Evolutionary conservation across 1,139 yeast species (phyloP).

Genomic region (Eremothecium cymbalariae): DNA sequence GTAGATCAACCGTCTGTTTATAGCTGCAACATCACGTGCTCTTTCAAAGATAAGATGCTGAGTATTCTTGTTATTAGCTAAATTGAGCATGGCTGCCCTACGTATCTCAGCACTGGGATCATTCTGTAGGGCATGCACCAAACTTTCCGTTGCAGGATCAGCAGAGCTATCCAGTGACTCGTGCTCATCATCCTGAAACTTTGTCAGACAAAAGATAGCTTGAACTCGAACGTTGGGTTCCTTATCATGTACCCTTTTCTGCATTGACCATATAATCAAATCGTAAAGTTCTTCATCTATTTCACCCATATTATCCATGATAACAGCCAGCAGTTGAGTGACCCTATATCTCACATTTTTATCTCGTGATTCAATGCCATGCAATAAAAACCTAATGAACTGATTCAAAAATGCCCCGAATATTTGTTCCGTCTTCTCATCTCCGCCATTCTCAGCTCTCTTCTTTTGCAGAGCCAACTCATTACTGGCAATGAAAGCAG

Average conservation of each 20-base stretch:
- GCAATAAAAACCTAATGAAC: constrained; percentile 55
- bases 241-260: constrained; percentile 63
- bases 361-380: constrained; percentile 73
- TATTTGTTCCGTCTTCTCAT: constrained; percentile 34
- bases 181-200: constrained; percentile 56
- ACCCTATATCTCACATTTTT: constrained; percentile 73
- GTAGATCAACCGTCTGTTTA: constrained; percentile 66
- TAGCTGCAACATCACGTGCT: constrained; percentile 69
- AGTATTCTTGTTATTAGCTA: constrained; percentile 49
- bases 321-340: constrained; percentile 66
- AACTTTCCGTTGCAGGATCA: constrained; percentile 44
- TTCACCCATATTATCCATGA: constrained; percentile 67
- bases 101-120: constrained; percentile 88
- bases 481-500: constrained; percentile 46
- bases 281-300: constrained; percentile 67
- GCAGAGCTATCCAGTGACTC: constrained; percentile 19
- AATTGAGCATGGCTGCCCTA: constrained; percentile 68
- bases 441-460: constrained; percentile 31
- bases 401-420: constrained; percentile 49
- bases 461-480: constrained; percentile 22
- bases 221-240: constrained; percentile 74
- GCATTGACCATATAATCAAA: constrained; percentile 51
- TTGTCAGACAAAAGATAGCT: constrained; percentile 71
- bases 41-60: constrained; percentile 62
- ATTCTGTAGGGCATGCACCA: constrained; percentile 53